These are phyloP conservation scores for Vanilla planifolia DNA, from an alignment of 106 monocot genomes.

Conservation along the genomic window DNA sequence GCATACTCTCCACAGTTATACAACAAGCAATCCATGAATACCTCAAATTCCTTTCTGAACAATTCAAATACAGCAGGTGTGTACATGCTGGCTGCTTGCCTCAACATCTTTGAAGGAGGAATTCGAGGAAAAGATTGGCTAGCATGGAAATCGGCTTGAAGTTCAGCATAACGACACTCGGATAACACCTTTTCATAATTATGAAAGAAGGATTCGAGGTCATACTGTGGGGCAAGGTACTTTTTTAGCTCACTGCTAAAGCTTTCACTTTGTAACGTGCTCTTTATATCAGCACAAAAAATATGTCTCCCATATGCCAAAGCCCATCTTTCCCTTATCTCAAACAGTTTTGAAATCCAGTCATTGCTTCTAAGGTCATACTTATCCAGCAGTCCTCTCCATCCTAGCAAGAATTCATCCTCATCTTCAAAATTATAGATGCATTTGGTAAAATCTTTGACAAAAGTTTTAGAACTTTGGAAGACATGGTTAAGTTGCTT, in stretches of 20 bases:
- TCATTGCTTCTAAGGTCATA: constrained; percentile 27
- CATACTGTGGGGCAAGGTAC: constrained; percentile 8
- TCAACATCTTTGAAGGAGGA: constrained; percentile 30
- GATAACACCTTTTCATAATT: constrained; percentile 21
- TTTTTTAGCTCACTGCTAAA: constrained; percentile 17
- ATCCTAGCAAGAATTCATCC: constrained; percentile 16
- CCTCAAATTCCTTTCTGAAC: constrained; percentile 20
- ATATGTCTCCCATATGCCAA: constrained; percentile 20
- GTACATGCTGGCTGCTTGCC: constrained; percentile 30
- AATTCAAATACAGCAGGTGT: constrained; percentile 27
- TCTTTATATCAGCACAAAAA: constrained; percentile 26
- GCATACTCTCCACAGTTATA: constrained; percentile 16
- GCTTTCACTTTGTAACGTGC: constrained; percentile 13
- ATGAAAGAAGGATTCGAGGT: constrained; percentile 18
- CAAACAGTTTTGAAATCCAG: constrained; percentile 22
- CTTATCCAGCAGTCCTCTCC: constrained; percentile 21
- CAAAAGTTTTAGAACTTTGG: constrained; percentile 24
- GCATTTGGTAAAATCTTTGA: constrained; percentile 20
- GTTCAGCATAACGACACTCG: constrained; percentile 20
- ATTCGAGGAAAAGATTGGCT: constrained; percentile 27
- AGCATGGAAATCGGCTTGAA: constrained; percentile 29
- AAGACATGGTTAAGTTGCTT: constrained; percentile 19
- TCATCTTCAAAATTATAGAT: constrained; percentile 21
- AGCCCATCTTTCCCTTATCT: constrained; percentile 17
- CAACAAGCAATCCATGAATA: constrained; percentile 28